phyloP scores from a whole-genome alignment of 139 green algal genomes.

The Coelastrella sp. region DNA sequence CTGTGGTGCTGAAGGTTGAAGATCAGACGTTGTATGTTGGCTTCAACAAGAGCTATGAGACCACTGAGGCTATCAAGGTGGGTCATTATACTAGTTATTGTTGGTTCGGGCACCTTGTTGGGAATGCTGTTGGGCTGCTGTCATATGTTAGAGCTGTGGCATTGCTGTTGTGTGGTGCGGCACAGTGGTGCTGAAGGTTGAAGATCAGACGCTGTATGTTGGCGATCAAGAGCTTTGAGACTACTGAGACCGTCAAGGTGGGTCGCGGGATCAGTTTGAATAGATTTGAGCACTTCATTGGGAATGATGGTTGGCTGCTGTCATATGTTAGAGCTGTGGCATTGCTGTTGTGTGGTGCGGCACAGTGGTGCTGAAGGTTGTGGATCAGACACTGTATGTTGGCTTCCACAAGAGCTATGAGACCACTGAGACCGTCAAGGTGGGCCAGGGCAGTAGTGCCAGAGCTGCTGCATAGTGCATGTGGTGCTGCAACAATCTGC shows the following conservation, averaged over 20 bases:
- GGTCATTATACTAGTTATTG: too few relatives aligned
- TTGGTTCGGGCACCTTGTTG: too few relatives aligned
- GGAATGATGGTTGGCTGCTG: too few relatives aligned
- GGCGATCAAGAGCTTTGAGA: slow-evolving; percentile 20
- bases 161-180: not conserved
- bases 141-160: not conserved
- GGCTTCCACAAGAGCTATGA: slow-evolving; percentile 27
- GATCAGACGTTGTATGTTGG: slow-evolving; percentile 15
- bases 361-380: not conserved
- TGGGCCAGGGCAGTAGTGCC: too few relatives aligned
- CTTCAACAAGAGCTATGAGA: slow-evolving; percentile 22
- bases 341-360: too few relatives aligned
- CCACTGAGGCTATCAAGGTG: not conserved
- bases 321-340: too few relatives aligned
- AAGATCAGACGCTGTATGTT: slow-evolving; percentile 7
- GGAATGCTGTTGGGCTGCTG: too few relatives aligned
- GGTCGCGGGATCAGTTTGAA: too few relatives aligned
- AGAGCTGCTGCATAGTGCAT: too few relatives aligned
- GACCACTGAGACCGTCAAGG: not conserved
- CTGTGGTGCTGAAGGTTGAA: not conserved
- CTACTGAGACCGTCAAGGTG: not conserved
- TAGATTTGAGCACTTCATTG: too few relatives aligned
- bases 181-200: not conserved
- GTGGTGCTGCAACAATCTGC: too few relatives aligned
- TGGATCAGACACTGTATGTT: slow-evolving; percentile 1